These are phyloP conservation scores for Venturia aucupariae DNA, from an alignment of 2,329 filamentous ascomycete species.

Conservation along the genomic window DNA sequence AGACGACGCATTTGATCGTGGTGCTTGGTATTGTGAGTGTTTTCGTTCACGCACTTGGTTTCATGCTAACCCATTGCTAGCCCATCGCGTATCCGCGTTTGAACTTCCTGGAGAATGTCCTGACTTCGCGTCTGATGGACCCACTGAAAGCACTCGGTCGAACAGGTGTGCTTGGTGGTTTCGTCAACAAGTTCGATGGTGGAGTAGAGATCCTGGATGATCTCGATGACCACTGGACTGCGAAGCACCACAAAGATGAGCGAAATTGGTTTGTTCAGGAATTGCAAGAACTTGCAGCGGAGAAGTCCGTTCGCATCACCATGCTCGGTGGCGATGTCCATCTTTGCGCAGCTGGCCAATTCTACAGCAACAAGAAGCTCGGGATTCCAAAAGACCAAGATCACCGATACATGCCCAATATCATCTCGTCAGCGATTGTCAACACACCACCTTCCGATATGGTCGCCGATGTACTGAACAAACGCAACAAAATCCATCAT, in stretches of 20 bases:
- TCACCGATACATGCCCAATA: constrained; percentile 92
- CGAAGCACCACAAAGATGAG: constrained; percentile 87
- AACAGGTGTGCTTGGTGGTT: constrained; percentile 65
- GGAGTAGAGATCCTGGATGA: constrained; percentile 88
- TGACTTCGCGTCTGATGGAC: constrained; percentile 79
- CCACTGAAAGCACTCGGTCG: constrained; percentile 83
- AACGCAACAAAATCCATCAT: constrained; percentile 69
- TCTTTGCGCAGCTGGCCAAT: constrained; percentile 83
- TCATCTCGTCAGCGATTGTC: constrained; percentile 89
- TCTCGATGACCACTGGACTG: constrained; percentile 94
- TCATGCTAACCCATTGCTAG: not conserved
- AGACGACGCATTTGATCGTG: constrained; percentile 84
- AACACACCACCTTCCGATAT: constrained; percentile 83
- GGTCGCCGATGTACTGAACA: constrained; percentile 86
- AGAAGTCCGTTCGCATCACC: constrained; percentile 84
- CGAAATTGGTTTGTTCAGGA: constrained; percentile 80
- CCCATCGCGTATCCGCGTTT: constrained; percentile 38
- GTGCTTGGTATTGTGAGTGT: constrained; percentile 63
- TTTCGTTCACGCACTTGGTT: not conserved
- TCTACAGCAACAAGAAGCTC: constrained; percentile 84
- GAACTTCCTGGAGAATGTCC: constrained; percentile 54
- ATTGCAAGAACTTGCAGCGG: constrained; percentile 83
- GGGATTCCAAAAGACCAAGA: constrained; percentile 79
- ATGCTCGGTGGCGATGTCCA: constrained; percentile 93
- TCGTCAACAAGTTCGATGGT: constrained; percentile 84